Evolutionary conservation across 495 filamentous ascomycete genomes (phyloP).

Genomic region (Pyronema omphalodes): DNA sequence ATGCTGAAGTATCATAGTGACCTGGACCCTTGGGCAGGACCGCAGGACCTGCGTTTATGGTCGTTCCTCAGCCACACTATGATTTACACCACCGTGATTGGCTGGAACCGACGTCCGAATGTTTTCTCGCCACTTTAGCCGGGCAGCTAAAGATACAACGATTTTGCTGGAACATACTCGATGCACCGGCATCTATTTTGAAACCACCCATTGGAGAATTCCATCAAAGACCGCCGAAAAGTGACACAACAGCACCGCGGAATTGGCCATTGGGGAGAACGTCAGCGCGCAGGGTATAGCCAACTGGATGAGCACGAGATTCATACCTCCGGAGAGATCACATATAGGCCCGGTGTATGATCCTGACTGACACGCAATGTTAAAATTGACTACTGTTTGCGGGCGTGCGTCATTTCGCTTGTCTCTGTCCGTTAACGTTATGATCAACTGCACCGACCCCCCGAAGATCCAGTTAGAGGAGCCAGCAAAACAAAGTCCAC

Average conservation of each 20-base stretch:
- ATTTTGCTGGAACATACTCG: slow-evolving; percentile 1
- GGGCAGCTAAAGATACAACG: not conserved
- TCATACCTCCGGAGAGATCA: not conserved
- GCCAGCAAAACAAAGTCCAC: not conserved
- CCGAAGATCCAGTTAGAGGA: not conserved
- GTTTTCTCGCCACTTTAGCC: slow-evolving; percentile 22
- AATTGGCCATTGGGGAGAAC: no score
- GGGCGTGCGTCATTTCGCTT: not conserved
- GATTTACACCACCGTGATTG: slow-evolving; percentile 8
- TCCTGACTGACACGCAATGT: not conserved
- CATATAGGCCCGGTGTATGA: not conserved
- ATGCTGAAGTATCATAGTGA: not conserved
- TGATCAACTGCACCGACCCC: not conserved
- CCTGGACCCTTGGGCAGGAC: not conserved
- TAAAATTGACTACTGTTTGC: not conserved
- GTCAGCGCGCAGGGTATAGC: not conserved
- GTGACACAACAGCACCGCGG: no score
- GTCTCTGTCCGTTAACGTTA: not conserved
- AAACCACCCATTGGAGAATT: no score
- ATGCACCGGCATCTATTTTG: not conserved
- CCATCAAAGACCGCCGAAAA: no score
- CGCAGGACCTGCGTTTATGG: not conserved
- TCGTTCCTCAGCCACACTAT: slow-evolving; percentile 2
- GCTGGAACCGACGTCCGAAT: slow-evolving; percentile 15
- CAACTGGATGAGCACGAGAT: not conserved